Conservation (phyloP, 2,329 filamentous ascomycete genomes). For the Calonectria hawksworthii region DNA sequence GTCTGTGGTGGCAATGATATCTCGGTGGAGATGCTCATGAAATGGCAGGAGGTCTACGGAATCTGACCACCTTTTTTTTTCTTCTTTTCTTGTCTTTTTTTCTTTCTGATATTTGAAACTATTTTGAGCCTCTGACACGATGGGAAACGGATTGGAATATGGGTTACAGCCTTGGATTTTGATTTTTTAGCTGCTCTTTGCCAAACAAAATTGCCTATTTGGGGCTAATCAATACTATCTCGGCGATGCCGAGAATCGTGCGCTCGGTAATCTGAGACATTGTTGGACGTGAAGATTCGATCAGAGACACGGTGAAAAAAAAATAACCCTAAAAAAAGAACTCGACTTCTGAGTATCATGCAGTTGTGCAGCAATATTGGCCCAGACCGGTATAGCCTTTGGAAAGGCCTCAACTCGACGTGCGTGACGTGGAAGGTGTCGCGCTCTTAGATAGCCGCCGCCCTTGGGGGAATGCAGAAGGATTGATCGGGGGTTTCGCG, state of each 20-base stretch:
- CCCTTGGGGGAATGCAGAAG: background rate
- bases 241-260: slow-evolving; percentile 9
- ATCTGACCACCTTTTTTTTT: background rate
- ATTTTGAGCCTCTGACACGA: slow-evolving; percentile 1
- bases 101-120: background rate
- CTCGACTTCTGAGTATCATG: background rate
- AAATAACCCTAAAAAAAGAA: background rate
- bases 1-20: slow-evolving; percentile 52
- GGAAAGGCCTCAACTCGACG: background rate
- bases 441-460: slow-evolving; percentile 19
- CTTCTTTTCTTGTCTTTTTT: background rate
- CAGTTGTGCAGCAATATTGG: background rate
- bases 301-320: background rate
- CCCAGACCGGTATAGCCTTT: background rate
- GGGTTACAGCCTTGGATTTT: background rate
- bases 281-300: background rate
- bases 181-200: background rate
- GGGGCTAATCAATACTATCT: background rate
- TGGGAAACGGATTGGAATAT: background rate
- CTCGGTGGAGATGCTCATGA: slow-evolving; percentile 48
- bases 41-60: slow-evolving; percentile 38
- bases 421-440: background rate
- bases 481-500: slow-evolving; percentile 4
- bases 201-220: background rate
- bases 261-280: background rate